Conservation (phyloP, 352 stramenopile species). For the Pythium biforme region DNA sequence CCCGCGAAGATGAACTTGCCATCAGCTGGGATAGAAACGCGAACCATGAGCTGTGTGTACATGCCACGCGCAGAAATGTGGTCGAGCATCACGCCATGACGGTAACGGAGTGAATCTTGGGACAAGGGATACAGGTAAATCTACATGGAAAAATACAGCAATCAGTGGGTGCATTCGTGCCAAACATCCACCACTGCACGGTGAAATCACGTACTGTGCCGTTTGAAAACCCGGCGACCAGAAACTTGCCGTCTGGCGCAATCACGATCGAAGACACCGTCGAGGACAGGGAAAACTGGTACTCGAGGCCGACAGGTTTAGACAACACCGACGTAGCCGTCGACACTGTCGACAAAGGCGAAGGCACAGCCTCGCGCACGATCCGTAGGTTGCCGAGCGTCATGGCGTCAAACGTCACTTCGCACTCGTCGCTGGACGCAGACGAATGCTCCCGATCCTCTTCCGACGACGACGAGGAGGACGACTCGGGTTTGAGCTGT, state of each 20-base stretch:
- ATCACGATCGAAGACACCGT: constrained; percentile 82
- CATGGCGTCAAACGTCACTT: constrained; percentile 61
- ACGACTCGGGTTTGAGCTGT: constrained; percentile 8
- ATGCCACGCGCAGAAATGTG: constrained; percentile 78
- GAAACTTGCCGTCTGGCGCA: constrained; percentile 61
- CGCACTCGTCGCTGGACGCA: constrained; percentile 39
- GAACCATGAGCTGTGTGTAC: constrained; percentile 84
- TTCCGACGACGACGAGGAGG: constrained; percentile 22
- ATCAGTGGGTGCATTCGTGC: constrained; percentile 7
- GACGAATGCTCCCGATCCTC: constrained; percentile 22
- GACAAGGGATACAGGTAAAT: constrained; percentile 66
- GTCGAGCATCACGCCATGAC: constrained; percentile 72
- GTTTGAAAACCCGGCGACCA: constrained; percentile 82
- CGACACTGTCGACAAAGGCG: constrained; percentile 41
- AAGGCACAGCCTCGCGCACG: constrained; percentile 41
- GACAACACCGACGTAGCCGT: constrained; percentile 28
- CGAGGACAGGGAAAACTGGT: constrained; percentile 55
- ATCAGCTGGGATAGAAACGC: constrained; percentile 68
- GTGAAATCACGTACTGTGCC: constrained; percentile 38
- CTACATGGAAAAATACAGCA: constrained; percentile 14
- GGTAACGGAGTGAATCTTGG: constrained; percentile 60
- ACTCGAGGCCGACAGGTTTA: constrained; percentile 47
- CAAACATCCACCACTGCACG: not conserved
- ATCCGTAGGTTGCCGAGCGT: constrained; percentile 64
- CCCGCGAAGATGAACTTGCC: constrained; percentile 86